Evolutionary conservation across 2,329 filamentous ascomycete species (phyloP), one percentile per base, ranked within the genome.

Genomic region (Lomentospora prolificans): DNA sequence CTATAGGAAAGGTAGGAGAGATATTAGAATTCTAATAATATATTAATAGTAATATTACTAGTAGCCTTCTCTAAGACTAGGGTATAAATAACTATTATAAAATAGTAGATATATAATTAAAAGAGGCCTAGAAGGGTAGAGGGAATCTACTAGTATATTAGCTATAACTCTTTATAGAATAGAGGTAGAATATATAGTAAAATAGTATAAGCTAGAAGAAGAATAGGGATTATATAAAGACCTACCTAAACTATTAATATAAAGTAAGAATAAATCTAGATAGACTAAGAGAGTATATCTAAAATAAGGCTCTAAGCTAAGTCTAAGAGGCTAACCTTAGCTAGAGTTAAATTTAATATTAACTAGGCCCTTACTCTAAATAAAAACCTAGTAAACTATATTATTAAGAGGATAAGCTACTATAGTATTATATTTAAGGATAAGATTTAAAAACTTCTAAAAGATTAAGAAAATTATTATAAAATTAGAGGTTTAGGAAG

Each of bases 361-460:
- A 48, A 33, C 7, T 55, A 28, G 27, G 9, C 5, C 36, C n/a
- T 46, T 1, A 44, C 55, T 48, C 28, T 58, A 19, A 53, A 33
- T 36, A 31, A 41, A 33, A 39, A 2, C n/a, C 55, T 53, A 44
- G 24, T 53, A 27, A 53, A 0, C 25, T n/a, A n/a, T n/a, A n/a
- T n/a, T n/a, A n/a, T n/a, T n/a, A n/a, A n/a, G n/a, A n/a, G n/a
- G n/a, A n/a, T n/a, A n/a, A n/a, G n/a, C n/a, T n/a, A n/a, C n/a
- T n/a, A n/a, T n/a, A n/a, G 31, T 46, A 52, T 50, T 46, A 53
- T 51, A 57, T 56, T 56, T 4, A n/a, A n/a, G n/a, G 24, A n/a
- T 52, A 51, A 9, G 41, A 48, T 39, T 53, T 2, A 31, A 46
- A 33, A 4, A 14, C 14, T 46, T 24, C 9, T 12, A 44, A 36